Evolutionary conservation across 2,329 filamentous ascomycete species (phyloP).

Genomic region (Xylariaceae sp.): DNA sequence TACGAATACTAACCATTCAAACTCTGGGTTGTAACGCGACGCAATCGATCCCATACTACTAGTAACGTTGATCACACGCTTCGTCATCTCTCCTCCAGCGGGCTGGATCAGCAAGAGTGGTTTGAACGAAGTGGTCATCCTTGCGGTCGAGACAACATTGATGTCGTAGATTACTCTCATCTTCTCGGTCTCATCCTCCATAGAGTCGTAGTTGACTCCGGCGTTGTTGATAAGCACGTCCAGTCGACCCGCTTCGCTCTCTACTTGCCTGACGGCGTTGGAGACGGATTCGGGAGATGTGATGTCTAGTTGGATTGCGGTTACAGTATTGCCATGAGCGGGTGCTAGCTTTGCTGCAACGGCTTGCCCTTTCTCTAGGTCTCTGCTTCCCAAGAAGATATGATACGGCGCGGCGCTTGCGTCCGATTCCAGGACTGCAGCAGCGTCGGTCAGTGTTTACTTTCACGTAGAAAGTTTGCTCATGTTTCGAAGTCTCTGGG

Average conservation of each 20-base stretch:
- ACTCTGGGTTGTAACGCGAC: conserved; percentile 7
- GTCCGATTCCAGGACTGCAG: background rate
- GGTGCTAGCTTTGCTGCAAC: background rate
- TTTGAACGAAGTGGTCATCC: conserved; percentile 17
- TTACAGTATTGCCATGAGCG: conserved; percentile 15
- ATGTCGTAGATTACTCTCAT: conserved; percentile 15
- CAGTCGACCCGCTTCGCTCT: conserved; percentile 13
- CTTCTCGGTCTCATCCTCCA: conserved; percentile 10
- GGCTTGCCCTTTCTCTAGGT: conserved; percentile 11
- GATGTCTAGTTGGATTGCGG: conserved; percentile 19
- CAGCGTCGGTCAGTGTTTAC: too few species aligned
- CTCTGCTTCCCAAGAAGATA: conserved; percentile 18
- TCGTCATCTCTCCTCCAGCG: conserved; percentile 6
- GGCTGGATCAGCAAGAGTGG: conserved; percentile 13
- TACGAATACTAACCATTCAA: background rate
- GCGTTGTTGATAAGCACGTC: conserved; percentile 23
- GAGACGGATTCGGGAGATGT: conserved; percentile 13
- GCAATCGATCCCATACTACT: conserved; percentile 17
- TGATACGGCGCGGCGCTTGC: conserved; percentile 16
- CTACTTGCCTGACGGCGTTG: conserved; percentile 10
- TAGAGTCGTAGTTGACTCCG: conserved; percentile 7
- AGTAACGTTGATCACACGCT: conserved; percentile 20
- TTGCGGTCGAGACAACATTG: conserved; percentile 17
- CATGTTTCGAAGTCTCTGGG: too few species aligned
- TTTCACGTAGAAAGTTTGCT: too few species aligned